Base-by-base conservation (phyloP, 139 green algal genomes). In the Chlorella sorokiniana region DNA sequence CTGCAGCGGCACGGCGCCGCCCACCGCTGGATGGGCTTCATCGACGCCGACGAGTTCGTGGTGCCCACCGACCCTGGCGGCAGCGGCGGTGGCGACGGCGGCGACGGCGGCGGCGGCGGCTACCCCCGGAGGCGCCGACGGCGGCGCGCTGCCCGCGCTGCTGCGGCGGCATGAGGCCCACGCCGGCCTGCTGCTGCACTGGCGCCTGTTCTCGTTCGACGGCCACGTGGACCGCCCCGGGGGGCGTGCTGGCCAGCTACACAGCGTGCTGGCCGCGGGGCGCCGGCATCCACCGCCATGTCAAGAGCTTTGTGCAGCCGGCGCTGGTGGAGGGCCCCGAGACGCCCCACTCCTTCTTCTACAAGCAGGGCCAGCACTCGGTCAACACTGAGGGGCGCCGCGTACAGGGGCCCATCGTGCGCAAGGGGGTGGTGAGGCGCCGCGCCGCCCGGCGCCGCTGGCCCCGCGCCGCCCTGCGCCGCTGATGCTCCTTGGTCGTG, bases 1-100 rank as follows among this genome's bases (percentile, higher is more conserved):
- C 48, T 82, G 45, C 29, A 67, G 31, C 77, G 64, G 8, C 76
- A 67, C 31, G 63, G 63, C 10, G 25, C 18, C 23, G 23, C 44
- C 14, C 77, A 82, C 77, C 31, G 1, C 3, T 82, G 63, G 63
- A 82, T 82, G 77, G 77, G 77, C 31, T 82, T 82, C 31, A 38
- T 75, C 1, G 77, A 82, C 31, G 77, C 45, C 10, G 77, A 82
- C 31, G 77, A 82, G 44, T 82, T 76, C 37, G 63, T 82, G 31
- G 33, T 82, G 35, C 37, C 59, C n/a, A 44, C 35, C n/a, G 20
- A 67, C 0, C 6, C 14, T 0, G n/a, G 63, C 5, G 63, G 48
- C 48, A 56, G 48, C 48, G 16, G 48, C 16, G 48, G 16, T 25
- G 48, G 48, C 48, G 16, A 16, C 48, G 48, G 16, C 48, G 48